Base-by-base conservation (phyloP, 192 early-diverging fungal genomes). In the Paraglomus brasilianum region DNA sequence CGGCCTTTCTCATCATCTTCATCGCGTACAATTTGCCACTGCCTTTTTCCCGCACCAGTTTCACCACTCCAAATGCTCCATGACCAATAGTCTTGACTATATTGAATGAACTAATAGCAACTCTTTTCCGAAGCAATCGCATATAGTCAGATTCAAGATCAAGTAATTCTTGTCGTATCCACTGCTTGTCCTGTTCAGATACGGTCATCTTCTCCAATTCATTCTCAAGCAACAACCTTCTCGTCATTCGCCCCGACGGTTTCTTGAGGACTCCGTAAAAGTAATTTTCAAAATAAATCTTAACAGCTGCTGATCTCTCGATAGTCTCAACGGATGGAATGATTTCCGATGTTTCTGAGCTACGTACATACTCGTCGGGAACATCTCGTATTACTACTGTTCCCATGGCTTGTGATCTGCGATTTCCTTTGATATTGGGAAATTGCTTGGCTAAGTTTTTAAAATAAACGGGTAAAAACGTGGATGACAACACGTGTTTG, bases 41-140 rank as follows among this genome's bases (percentile, higher is more conserved):
- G 63, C 89, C 85, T 69, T 84, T 87, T 56, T 93, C 90, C 46
- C 83, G 75, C 49, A 91, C 92, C 21, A 90, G 78, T 55, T 91
- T 78, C 48, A 93, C 91, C 39, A 90, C 91, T 22, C 91, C 91
- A 81, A 92, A 92, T 41, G 83, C 82, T 39, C 91, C 91, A 74
- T 89, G 89, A 15, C 91, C 91, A 46, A 93, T 80, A 8, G 89
- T 81, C 57, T 89, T 90, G 10, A 92, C 69, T 14, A 91, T 82
- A 10, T 85, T 80, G 71, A 93, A 93, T 30, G 75, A 76, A 40
- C 76, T 75, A 55, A 80, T 50, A 11, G 78, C 68, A 53, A 70
- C 75, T 71, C 80, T 75, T 45, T 69, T 73, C 46, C 74, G 69
- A 66, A 74, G 36, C n/a, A 74, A 53, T 11, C 85, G 75, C 82